Evolutionary conservation across 176 grass and related monocot genomes (phyloP).

Genomic region (Dactylis glomerata): DNA sequence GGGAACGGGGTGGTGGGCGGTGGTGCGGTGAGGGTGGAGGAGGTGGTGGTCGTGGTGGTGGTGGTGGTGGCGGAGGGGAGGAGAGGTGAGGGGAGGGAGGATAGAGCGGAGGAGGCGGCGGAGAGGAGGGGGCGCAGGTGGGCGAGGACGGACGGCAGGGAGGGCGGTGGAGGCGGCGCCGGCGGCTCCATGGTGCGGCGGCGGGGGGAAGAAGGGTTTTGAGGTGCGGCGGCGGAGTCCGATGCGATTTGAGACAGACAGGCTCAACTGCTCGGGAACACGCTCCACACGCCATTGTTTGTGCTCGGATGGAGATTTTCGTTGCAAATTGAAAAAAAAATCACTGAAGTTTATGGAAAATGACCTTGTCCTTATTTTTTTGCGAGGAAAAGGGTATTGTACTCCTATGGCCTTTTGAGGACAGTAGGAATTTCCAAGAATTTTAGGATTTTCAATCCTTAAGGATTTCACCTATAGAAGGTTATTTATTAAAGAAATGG

Average conservation of each 20-base stretch:
- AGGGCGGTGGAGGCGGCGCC: not conserved
- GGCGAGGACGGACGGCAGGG: constrained; percentile 25
- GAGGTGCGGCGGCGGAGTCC: not conserved
- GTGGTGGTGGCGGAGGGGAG: not conserved
- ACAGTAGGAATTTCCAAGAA: too few relatives aligned
- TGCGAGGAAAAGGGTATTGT: too few relatives aligned
- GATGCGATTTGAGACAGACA: not conserved
- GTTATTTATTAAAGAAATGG: too few relatives aligned
- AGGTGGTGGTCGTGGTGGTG: not conserved
- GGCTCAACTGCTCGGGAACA: not conserved
- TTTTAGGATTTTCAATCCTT: too few relatives aligned
- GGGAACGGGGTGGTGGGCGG: constrained; percentile 30
- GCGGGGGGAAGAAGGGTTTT: not conserved
- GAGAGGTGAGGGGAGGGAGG: constrained; percentile 35
- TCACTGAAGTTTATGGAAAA: too few relatives aligned
- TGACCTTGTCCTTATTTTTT: too few relatives aligned
- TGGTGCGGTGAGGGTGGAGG: constrained; percentile 33
- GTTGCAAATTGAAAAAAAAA: too few relatives aligned
- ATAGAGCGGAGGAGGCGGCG: constrained; percentile 47
- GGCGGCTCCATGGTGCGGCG: constrained; percentile 18
- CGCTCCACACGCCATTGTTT: too few relatives aligned
- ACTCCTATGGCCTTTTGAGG: too few relatives aligned
- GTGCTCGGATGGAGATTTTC: too few relatives aligned
- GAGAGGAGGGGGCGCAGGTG: constrained; percentile 58
- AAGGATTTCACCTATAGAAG: too few relatives aligned